Base-by-base conservation (phyloP, 2,329 filamentous ascomycete species). In the Phyllosticta citribraziliensis region DNA sequence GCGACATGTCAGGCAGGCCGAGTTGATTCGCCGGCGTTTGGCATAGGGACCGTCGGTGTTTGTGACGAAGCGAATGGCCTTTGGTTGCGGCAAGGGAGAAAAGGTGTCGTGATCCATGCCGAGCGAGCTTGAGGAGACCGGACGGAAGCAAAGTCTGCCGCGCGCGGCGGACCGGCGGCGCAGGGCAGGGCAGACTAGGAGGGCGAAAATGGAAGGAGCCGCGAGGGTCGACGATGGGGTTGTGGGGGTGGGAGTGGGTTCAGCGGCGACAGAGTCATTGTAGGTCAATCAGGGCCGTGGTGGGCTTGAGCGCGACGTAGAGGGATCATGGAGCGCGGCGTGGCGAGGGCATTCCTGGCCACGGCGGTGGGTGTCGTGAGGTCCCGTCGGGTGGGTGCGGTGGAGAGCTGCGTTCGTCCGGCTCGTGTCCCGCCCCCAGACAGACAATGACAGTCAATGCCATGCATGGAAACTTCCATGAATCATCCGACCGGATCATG, bases 1-100 rank as follows among this genome's bases (percentile, higher is more conserved):
- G 9, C 78, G 71, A 65, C 78, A 80, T 20, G 77, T 79, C 66
- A 79, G 62, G 62, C 78, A 80, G 11, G 73, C 73, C 50, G 72
- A 71, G 64, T 74, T 75, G 65, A 75, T 75, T 62, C 73, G 69
- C 55, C 73, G 67, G 33, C 73, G 67, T 69, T 75, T 75, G 47
- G 73, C 73, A 64, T 75, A 75, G 57, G 73, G 73, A 12, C 72
- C 73, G 60, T 74, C 73, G 63, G 74, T 70, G 68, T 75, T 75
- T 50, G 71, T 73, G 58, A 75, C 72, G 67, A 75, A 75, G 64
- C 73, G 72, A 63, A 75, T 74, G 64, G 73, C 71, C 69, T 72
- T 72, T 50, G 69, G 68, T 64, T 67, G 68, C 55, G 69, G 68
- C 53, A 68, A 65, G 51, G 69, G 62, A 64, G 68, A 22, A 10